Evolutionary conservation across 1,284 basidiomycete genomes (phyloP), one percentile per base, ranked within the genome.

Genomic region (Ceratobasidium sp.): DNA sequence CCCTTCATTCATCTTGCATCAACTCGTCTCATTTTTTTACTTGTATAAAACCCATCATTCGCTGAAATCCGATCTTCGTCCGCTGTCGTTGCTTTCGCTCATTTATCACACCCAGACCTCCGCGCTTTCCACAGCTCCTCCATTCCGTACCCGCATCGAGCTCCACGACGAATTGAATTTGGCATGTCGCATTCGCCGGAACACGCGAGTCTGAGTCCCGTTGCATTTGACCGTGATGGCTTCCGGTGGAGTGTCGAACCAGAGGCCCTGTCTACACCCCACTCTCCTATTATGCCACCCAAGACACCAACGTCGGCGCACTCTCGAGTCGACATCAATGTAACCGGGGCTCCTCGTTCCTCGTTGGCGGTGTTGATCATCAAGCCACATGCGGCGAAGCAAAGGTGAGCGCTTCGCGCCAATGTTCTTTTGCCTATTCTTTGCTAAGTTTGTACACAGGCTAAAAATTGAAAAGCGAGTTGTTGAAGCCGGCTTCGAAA

Each of bases 391-490:
- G 78, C 75, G 13, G 29, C 76, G 5, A 67, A 69, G 59, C 70
- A 78, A 52, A 64, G 71, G 71, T 65, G 51, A 49, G 71, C 25
- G 19, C 43, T n/a, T 44, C 37, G 19, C 32, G n/a, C 34, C 15
- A 32, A 34, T 43, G 52, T 69, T 15, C 49, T 19, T 52, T 8
- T 19, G 25, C 9, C 59, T 32, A 44, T n/a, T 13, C n/a, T 46
- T 49, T 61, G 57, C 22, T 62, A 8, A 57, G 19, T n/a, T n/a
- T 56, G 37, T 40, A 25, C 17, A 67, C 37, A 62, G 79, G 32
- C 76, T 79, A 34, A 76, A 78, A 52, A 79, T 79, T 73, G 79
- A 79, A 70, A 67, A 76, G 5, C 59, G 74, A 46, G 76, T 79
- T 43, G 15, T 49, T 17, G 67, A 79, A 62, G 70, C 79, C 52